Conservation (phyloP, 148 eudicot species). For the Nyssa sinensis region DNA sequence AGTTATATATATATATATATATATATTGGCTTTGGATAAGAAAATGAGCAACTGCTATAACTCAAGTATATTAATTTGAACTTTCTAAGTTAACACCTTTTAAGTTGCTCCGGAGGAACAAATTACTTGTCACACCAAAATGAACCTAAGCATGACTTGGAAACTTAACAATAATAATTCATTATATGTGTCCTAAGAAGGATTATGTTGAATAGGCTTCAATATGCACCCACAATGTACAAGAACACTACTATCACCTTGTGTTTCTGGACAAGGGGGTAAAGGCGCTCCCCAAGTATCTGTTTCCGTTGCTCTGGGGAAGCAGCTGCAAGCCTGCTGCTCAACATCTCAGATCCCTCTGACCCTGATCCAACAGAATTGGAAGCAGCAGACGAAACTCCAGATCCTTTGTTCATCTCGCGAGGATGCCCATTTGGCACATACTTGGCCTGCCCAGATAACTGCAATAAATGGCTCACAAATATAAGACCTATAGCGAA, state of each 20-base stretch:
- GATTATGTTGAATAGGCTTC: not conserved
- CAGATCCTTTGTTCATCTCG: conserved; percentile 30
- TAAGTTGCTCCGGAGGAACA: too few relatives aligned
- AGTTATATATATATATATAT: too few relatives aligned
- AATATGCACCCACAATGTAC: not conserved
- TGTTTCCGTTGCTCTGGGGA: conserved; percentile 55
- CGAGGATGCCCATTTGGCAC: conserved; percentile 26
- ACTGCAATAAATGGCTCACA: conserved; percentile 23
- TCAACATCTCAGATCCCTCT: conserved; percentile 49
- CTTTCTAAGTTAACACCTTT: too few relatives aligned
- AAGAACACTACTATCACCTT: conserved; percentile 33
- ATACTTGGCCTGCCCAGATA: conserved; percentile 30
- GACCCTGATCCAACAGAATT: conserved; percentile 18
- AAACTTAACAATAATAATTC: too few relatives aligned
- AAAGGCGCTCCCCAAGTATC: conserved; percentile 65
- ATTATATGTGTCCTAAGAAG: not conserved
- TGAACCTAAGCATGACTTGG: too few relatives aligned
- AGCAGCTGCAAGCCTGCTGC: conserved; percentile 66
- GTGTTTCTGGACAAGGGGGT: conserved; percentile 54
- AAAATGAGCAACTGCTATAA: too few relatives aligned
- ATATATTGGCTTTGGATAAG: too few relatives aligned
- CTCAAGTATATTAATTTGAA: too few relatives aligned
- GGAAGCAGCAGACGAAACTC: conserved; percentile 10
- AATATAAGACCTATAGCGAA: not conserved
- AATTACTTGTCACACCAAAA: too few relatives aligned